Percentiles rank a stretch among this genome's conserved stretches.
phyloP scores from a whole-genome alignment of 345 rosid species.

The Raphanus raphanistrum region DNA sequence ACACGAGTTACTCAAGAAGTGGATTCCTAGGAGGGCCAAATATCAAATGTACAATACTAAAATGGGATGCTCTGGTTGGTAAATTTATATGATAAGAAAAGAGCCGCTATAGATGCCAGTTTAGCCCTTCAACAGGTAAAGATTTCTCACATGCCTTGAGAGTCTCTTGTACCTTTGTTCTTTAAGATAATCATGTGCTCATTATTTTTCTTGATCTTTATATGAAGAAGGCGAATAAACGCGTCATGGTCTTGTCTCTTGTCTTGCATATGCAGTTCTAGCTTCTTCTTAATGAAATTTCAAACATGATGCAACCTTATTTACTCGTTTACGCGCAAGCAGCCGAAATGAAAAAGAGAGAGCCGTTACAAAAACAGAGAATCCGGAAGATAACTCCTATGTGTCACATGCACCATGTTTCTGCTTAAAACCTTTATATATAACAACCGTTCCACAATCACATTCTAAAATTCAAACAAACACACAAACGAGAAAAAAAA shows the following conservation, averaged over 20 bases:
- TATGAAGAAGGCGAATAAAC: slow-evolving; percentile 10
- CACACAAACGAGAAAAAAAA: background rate
- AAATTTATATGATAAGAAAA: slow-evolving; percentile 26
- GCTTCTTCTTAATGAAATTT: slow-evolving; percentile 11
- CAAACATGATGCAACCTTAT: slow-evolving; percentile 34
- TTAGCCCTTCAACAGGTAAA: background rate
- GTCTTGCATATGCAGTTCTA: slow-evolving; percentile 12
- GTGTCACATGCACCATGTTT: slow-evolving; percentile 34
- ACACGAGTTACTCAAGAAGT: slow-evolving; percentile 10
- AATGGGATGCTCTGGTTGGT: background rate
- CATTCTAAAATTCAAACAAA: background rate
- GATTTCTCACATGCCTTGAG: background rate
- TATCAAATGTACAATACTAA: slow-evolving; percentile 14
- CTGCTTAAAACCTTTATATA: slow-evolving; percentile 18
- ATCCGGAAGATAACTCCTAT: slow-evolving; percentile 26
- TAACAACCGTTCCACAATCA: slow-evolving; percentile 2
- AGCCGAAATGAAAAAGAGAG: slow-evolving; percentile 18
- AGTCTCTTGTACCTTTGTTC: background rate
- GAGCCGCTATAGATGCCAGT: background rate
- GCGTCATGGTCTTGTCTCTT: slow-evolving; percentile 16
- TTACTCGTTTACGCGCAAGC: slow-evolving; percentile 25
- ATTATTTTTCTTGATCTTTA: slow-evolving; percentile 20
- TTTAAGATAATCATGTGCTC: background rate
- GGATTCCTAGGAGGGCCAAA: slow-evolving; percentile 5
- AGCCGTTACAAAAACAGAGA: slow-evolving; percentile 35